Conservation (phyloP, 768 basidiomycete genomes). For the Boletales sp. region DNA sequence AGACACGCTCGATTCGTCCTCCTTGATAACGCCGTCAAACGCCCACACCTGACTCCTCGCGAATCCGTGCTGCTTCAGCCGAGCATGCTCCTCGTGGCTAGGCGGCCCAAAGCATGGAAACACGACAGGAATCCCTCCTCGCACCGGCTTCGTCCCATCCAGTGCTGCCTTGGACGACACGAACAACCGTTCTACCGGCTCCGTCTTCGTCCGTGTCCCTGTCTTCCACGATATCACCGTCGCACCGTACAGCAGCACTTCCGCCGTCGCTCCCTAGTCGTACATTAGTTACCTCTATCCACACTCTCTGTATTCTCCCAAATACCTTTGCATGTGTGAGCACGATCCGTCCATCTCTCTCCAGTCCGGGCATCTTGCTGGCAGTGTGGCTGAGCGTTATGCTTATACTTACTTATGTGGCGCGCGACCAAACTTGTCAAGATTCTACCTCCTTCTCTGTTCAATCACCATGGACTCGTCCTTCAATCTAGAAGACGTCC, state of each 20-base stretch:
- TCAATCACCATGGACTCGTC: constrained; percentile 57
- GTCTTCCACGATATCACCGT: constrained; percentile 86
- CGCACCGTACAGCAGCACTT: constrained; percentile 78
- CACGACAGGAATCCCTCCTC: constrained; percentile 56
- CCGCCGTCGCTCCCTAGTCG: constrained; percentile 57
- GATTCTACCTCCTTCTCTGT: background rate
- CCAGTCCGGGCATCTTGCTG: constrained; percentile 55
- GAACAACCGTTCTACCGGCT: constrained; percentile 68
- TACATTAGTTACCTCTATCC: no score
- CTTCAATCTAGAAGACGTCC: constrained; percentile 66
- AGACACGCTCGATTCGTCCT: constrained; percentile 70
- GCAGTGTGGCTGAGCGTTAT: background rate
- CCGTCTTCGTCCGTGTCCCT: constrained; percentile 31
- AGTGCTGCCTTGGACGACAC: constrained; percentile 74
- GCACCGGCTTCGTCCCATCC: constrained; percentile 77
- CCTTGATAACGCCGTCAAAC: constrained; percentile 58
- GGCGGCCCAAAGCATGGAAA: constrained; percentile 92
- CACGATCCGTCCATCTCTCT: constrained; percentile 39
- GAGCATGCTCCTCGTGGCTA: constrained; percentile 63
- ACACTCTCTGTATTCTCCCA: background rate
- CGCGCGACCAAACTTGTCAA: constrained; percentile 14
- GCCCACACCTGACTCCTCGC: constrained; percentile 77
- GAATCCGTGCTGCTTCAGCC: constrained; percentile 86
- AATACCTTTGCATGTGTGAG: constrained; percentile 63
- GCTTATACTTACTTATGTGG: constrained; percentile 10